Evolutionary conservation across 495 filamentous ascomycete genomes (phyloP).

Genomic region (Aspergillus bridgeri): DNA sequence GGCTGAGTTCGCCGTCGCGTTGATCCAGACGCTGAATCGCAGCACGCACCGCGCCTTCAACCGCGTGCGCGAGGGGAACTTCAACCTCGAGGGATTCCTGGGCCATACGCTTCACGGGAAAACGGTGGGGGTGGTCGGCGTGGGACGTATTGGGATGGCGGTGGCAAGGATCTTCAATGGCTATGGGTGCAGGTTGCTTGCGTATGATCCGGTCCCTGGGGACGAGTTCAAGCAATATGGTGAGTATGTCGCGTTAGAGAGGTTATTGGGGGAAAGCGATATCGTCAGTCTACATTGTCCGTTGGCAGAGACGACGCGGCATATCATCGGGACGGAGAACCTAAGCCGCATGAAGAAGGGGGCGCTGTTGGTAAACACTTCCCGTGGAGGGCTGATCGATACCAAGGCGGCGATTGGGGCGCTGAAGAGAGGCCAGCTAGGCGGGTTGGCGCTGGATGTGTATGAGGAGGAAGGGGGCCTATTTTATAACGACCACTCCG

Average conservation of each 20-base stretch:
- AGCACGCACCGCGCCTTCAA: conserved; percentile 70
- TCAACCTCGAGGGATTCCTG: conserved; percentile 61
- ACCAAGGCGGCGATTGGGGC: conserved; percentile 56
- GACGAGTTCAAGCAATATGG: conserved; percentile 50
- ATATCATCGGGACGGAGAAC: conserved; percentile 56
- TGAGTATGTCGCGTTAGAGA: conserved; percentile 51
- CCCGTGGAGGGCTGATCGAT: conserved; percentile 61
- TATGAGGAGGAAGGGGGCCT: conserved; percentile 70
- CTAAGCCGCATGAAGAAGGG: conserved; percentile 55
- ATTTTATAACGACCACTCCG: conserved; percentile 65
- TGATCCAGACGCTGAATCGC: conserved; percentile 67
- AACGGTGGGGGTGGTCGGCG: conserved; percentile 44
- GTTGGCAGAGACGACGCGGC: conserved; percentile 53
- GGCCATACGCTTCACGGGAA: conserved; percentile 59
- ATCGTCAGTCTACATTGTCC: conserved; percentile 66
- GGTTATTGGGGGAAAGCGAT: conserved; percentile 47
- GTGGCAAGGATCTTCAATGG: conserved; percentile 50
- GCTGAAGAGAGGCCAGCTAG: conserved; percentile 57
- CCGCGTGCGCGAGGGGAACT: conserved; percentile 70
- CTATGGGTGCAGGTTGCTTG: conserved; percentile 60
- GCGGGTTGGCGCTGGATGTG: conserved; percentile 78
- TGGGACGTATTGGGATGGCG: conserved; percentile 36
- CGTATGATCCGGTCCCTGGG: conserved; percentile 51
- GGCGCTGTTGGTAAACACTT: conserved; percentile 63
- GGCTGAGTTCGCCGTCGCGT: conserved; percentile 65